phyloP scores from a whole-genome alignment of 106 monocot genomes.

The Amphibolis antarctica region DNA sequence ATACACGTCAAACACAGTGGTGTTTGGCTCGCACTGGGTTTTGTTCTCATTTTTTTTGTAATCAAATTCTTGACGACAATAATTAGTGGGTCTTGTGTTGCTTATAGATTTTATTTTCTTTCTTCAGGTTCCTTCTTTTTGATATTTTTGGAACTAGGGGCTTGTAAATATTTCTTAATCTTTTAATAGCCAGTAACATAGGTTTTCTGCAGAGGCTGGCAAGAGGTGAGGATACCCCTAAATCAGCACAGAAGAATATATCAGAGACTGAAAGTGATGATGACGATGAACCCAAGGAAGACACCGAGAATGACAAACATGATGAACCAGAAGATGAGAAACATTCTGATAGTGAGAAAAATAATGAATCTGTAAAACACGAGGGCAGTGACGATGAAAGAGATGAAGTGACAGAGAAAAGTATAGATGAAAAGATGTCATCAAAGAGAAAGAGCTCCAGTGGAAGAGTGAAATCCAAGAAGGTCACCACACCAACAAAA shows the following conservation, averaged over 20 bases:
- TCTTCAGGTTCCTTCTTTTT: neutral
- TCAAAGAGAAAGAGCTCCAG: constrained; percentile 9
- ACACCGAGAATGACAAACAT: constrained; percentile 19
- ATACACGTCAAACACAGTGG: no score
- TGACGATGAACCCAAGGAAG: constrained; percentile 13
- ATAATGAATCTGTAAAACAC: constrained; percentile 23
- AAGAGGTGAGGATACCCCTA: constrained; percentile 18
- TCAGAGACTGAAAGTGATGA: constrained; percentile 26
- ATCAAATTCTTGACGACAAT: no score
- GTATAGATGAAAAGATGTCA: constrained; percentile 17
- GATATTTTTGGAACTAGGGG: neutral
- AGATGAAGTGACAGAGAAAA: constrained; percentile 14
- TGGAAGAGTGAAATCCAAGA: constrained; percentile 22
- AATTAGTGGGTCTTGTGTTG: no score
- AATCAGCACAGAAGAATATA: constrained; percentile 7
- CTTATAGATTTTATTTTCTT: neutral
- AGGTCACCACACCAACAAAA: constrained; percentile 4
- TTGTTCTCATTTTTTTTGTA: no score
- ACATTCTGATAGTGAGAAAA: constrained; percentile 23
- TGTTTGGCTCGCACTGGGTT: no score
- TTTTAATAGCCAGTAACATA: neutral
- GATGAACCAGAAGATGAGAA: constrained; percentile 14
- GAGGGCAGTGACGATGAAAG: constrained; percentile 20
- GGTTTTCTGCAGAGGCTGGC: constrained; percentile 15
- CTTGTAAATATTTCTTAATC: neutral